Base-by-base conservation (phyloP, 2,329 filamentous ascomycete genomes). In the Bipolaris zeicola region DNA sequence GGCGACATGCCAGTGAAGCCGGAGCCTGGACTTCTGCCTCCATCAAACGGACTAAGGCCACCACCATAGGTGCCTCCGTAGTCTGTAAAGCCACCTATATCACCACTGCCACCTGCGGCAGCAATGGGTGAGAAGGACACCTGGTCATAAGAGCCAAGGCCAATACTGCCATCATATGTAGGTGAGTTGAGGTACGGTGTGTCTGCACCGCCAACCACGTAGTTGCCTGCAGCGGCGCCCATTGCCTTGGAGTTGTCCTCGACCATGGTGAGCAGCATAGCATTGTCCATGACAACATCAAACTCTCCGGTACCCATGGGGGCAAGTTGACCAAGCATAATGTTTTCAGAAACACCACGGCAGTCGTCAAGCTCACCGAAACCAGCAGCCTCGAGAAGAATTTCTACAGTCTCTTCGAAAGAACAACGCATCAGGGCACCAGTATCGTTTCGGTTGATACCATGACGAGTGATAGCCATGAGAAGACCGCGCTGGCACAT, bases 381-480 rank as follows among this genome's bases (percentile, higher is more conserved):
- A 14, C 92, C 92, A 22, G 95, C 95, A 59, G 95, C 96, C 74
- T 99, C 95, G 18, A 99, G 87, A 50, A 99, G 82, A 82, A 99
- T 99, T 75, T 99, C 96, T 38, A 99, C 95, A 0, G 95, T 99
- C 78, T 99, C 96, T 79, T 99, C 95, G 79, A 99, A 99, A 1
- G 95, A 99, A 83, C 96, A 99, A 77, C 95, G 90, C 95, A 99
- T 99, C 69, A 99, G 84, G 8, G 95, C 96, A 82, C 95, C 95
- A 60, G 96, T 99, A 74, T 99, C 95, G 24, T 94, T 92, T 69
- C 95, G 88, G 81, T 99, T 99, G 81, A 99, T 99, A 80, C 95
- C 95, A 75, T 99, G 95, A 78, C 95, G 91, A 53, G 95, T 99
- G 62, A 99, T 94, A 13, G 95, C 94, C 77, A 96, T 96, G 70